Conservation (phyloP, 228 moss, liverwort and hornwort species). For the Sphagnum fallax region DNA sequence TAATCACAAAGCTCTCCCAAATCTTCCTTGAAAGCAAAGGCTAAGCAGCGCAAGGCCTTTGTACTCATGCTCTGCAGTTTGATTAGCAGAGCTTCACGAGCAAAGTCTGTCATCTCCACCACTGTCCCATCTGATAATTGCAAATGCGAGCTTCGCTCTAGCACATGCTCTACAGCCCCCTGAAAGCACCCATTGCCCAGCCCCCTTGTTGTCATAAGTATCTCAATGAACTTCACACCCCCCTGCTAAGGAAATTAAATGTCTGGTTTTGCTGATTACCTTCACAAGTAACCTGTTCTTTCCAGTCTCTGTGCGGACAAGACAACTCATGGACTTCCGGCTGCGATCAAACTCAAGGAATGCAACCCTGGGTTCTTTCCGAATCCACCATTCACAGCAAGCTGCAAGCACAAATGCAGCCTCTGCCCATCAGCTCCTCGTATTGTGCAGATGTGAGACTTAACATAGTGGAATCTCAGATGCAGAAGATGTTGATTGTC, state of each 20-base stretch:
- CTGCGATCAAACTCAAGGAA: slow-evolving; percentile 45
- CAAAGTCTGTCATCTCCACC: slow-evolving; percentile 28
- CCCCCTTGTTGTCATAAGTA: too few species aligned
- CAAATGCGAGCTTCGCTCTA: slow-evolving; percentile 44
- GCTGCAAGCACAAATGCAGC: slow-evolving; percentile 7
- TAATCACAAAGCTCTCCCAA: slow-evolving; percentile 34
- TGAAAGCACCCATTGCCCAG: slow-evolving; percentile 10
- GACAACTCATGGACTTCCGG: slow-evolving; percentile 54
- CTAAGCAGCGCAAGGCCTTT: slow-evolving; percentile 47
- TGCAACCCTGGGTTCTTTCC: slow-evolving; percentile 29
- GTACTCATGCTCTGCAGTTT: slow-evolving; percentile 43
- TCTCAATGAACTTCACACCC: too few species aligned
- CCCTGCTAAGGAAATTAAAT: too few species aligned
- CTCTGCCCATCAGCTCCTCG: too few species aligned
- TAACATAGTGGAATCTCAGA: too few species aligned
- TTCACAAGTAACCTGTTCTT: slow-evolving; percentile 50
- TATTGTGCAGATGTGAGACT: too few species aligned
- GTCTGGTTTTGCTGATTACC: slow-evolving; percentile 9
- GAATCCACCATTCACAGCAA: slow-evolving; percentile 49
- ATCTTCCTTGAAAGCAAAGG: slow-evolving; percentile 44
- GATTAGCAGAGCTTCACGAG: slow-evolving; percentile 23
- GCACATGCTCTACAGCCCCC: slow-evolving; percentile 53
- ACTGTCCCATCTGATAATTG: slow-evolving; percentile 43
- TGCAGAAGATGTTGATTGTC: too few species aligned
- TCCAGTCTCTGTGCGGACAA: slow-evolving; percentile 25